Conservation (phyloP, 768 basidiomycete genomes). For the Mycena galopus region DNA sequence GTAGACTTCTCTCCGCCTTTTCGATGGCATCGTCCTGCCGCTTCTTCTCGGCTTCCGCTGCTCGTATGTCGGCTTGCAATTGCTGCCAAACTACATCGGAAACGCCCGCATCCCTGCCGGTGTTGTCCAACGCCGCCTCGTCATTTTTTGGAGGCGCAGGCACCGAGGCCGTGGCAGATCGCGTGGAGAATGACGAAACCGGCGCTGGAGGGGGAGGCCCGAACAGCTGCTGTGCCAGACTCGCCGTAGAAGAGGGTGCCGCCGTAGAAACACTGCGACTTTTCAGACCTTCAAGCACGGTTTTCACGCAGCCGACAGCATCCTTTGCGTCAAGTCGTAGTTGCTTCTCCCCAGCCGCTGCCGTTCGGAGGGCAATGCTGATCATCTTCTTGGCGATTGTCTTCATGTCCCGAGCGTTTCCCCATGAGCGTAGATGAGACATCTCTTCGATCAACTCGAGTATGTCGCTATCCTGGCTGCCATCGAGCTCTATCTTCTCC, state of each 20-base stretch:
- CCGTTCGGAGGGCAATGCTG: slow-evolving; percentile 51
- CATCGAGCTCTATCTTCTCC: slow-evolving; percentile 53
- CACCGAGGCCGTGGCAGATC: background rate
- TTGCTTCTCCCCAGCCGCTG: slow-evolving; percentile 34
- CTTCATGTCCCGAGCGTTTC: slow-evolving; percentile 76
- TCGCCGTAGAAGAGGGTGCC: slow-evolving; percentile 5
- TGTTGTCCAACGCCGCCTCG: slow-evolving; percentile 8
- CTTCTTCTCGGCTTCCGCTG: slow-evolving; percentile 45
- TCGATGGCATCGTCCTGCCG: slow-evolving; percentile 39
- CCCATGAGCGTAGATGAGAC: slow-evolving; percentile 68
- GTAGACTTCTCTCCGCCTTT: slow-evolving; percentile 35
- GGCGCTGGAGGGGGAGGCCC: slow-evolving; percentile 3
- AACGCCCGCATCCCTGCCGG: slow-evolving; percentile 63
- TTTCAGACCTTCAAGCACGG: slow-evolving; percentile 26
- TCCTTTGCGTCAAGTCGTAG: slow-evolving; percentile 44
- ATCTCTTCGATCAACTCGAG: slow-evolving; percentile 55
- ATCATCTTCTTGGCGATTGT: slow-evolving; percentile 65
- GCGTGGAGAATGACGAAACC: slow-evolving; percentile 7
- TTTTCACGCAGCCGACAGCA: slow-evolving; percentile 44
- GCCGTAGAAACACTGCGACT: slow-evolving; percentile 1
- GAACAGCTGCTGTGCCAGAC: slow-evolving; percentile 14
- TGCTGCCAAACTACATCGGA: slow-evolving; percentile 64
- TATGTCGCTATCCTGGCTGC: slow-evolving; percentile 51
- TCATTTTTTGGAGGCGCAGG: background rate
- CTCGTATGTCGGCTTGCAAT: slow-evolving; percentile 56